Evolutionary conservation across 768 basidiomycete species (phyloP).

Genomic region (Grammothele lineata): DNA sequence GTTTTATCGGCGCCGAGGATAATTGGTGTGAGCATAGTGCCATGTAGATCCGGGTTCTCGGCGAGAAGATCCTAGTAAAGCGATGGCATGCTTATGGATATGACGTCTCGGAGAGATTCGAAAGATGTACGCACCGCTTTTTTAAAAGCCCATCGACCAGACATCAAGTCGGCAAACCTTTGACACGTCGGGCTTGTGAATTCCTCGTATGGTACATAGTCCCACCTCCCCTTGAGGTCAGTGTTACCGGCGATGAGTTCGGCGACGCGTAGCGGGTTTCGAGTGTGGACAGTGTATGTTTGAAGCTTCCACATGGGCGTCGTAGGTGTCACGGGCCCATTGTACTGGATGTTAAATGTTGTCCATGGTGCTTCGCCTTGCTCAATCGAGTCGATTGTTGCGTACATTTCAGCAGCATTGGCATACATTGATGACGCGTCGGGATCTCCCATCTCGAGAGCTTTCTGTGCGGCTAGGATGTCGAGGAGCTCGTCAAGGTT

Average conservation of each 20-base stretch:
- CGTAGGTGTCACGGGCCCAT: slow-evolving; percentile 16
- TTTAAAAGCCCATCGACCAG: slow-evolving; percentile 37
- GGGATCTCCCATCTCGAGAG: not conserved
- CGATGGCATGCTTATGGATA: no score
- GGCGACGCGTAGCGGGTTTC: slow-evolving; percentile 27
- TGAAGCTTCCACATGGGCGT: slow-evolving; percentile 29
- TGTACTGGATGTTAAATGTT: slow-evolving; percentile 16
- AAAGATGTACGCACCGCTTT: slow-evolving; percentile 33
- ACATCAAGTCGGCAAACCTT: slow-evolving; percentile 34
- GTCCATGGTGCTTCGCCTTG: slow-evolving; percentile 25
- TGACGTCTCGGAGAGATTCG: no score
- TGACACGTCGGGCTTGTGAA: slow-evolving; percentile 22
- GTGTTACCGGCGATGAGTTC: slow-evolving; percentile 30
- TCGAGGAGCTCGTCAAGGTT: slow-evolving; percentile 13
- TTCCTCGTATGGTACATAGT: slow-evolving; percentile 28
- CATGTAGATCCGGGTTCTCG: not conserved
- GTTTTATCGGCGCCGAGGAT: slow-evolving; percentile 26
- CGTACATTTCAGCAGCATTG: no score
- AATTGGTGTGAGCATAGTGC: slow-evolving; percentile 20
- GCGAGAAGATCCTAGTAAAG: not conserved
- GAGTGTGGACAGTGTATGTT: slow-evolving; percentile 31
- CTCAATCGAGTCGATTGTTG: slow-evolving; percentile 25
- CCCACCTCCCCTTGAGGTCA: slow-evolving; percentile 31
- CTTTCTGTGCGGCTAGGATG: not conserved
- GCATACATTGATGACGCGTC: no score